Evolutionary conservation across 768 basidiomycete genomes (phyloP).

Genomic region (Cystoderma amianthinum): DNA sequence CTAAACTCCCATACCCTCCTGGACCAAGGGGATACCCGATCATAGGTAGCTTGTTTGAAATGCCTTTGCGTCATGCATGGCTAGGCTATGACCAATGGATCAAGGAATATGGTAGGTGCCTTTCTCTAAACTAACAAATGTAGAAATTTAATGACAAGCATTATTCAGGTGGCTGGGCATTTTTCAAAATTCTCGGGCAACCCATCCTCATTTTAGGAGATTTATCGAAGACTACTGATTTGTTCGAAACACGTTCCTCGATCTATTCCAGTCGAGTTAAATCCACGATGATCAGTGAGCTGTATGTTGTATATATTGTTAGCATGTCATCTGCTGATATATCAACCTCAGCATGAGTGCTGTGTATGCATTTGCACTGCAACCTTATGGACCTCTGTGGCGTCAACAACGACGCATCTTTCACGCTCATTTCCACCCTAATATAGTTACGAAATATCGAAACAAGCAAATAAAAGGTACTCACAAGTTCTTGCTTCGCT

Average conservation of each 20-base stretch:
- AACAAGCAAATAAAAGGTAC: slow-evolving; percentile 17
- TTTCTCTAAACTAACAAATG: too few species aligned
- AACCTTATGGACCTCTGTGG: slow-evolving; percentile 17
- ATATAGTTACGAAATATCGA: slow-evolving; percentile 7
- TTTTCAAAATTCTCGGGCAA: slow-evolving; percentile 6
- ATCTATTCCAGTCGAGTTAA: slow-evolving; percentile 17
- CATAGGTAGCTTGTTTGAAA: neutral
- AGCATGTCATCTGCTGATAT: neutral
- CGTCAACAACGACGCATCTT: slow-evolving; percentile 14
- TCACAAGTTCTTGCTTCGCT: slow-evolving; percentile 16
- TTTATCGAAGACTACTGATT: slow-evolving; percentile 7
- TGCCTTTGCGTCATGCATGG: neutral
- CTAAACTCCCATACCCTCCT: neutral
- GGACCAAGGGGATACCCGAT: neutral
- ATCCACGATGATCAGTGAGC: slow-evolving; percentile 13
- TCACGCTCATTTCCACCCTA: slow-evolving; percentile 16
- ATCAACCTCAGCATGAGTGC: slow-evolving; percentile 15
- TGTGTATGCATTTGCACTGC: slow-evolving; percentile 6
- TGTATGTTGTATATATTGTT: slow-evolving; percentile 3
- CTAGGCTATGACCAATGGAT: neutral
- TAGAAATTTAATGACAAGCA: too few species aligned
- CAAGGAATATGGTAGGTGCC: neutral
- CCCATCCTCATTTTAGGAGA: slow-evolving; percentile 7
- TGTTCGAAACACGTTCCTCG: slow-evolving; percentile 10
- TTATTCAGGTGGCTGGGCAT: slow-evolving; percentile 9